Conservation (phyloP, 208 protist genomes). For the Wallacemonas sp. region DNA sequence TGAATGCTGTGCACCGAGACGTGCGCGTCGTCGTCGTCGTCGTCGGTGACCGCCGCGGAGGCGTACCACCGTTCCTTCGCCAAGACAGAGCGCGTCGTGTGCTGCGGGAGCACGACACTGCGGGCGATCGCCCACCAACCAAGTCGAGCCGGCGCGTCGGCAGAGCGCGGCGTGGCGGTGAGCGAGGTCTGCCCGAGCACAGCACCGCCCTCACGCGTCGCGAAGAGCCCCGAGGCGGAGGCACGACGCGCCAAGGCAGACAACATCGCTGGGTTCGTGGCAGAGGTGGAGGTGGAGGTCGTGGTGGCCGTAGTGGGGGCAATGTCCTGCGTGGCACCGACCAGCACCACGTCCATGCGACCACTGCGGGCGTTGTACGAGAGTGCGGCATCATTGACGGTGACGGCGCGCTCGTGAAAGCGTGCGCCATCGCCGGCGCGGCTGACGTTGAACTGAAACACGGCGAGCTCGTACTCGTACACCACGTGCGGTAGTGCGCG, state of each 20-base stretch:
- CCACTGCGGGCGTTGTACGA: constrained; percentile 31
- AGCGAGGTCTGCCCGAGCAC: background rate
- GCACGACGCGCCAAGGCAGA: background rate
- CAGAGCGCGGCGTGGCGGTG: background rate
- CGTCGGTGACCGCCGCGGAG: constrained; percentile 4
- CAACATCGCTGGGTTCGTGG: background rate
- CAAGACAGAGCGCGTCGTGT: constrained; percentile 4
- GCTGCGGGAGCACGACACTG: constrained; percentile 25
- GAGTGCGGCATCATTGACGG: constrained; percentile 44
- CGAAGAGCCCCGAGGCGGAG: background rate
- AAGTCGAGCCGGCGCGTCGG: background rate
- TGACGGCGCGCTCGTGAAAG: constrained; percentile 17
- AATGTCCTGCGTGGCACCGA: constrained; percentile 26
- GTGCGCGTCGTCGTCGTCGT: constrained; percentile 6
- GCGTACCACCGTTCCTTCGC: constrained; percentile 1
- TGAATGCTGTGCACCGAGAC: constrained; percentile 22
- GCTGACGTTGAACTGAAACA: constrained; percentile 27
- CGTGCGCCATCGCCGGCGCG: constrained; percentile 14
- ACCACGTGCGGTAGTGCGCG: constrained; percentile 53
- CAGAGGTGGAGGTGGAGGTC: background rate
- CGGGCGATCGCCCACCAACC: constrained; percentile 41
- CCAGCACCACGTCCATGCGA: constrained; percentile 41
- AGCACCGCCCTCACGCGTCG: background rate
- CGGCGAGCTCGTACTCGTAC: constrained; percentile 65
- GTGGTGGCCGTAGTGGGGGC: too few relatives aligned